A percentile compares a stretch with the other conserved stretches of the same genome.
Conservation (phyloP, 306 rosid species). For the Vicia sativa region DNA sequence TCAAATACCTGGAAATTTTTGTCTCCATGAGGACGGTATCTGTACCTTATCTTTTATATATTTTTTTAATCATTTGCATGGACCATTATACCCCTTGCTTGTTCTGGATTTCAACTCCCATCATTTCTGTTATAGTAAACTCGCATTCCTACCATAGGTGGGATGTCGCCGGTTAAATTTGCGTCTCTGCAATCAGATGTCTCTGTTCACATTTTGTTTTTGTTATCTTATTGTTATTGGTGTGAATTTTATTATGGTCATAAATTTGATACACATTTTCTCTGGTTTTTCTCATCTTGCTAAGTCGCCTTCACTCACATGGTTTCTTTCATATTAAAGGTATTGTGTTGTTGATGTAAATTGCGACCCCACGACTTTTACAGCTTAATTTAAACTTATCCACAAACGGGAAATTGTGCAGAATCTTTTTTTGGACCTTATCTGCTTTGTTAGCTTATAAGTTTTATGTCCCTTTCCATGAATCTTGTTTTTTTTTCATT, state of each 20-base stretch:
- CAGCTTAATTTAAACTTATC: constrained; percentile 13
- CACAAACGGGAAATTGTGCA: constrained; percentile 6
- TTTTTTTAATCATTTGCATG: constrained; percentile 46
- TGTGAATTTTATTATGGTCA: constrained; percentile 10
- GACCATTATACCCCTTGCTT: constrained; percentile 61
- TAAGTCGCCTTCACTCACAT: constrained; percentile 36
- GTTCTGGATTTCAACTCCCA: neutral
- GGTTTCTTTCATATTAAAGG: constrained; percentile 29
- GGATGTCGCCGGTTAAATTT: neutral
- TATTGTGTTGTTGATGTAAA: constrained; percentile 1
- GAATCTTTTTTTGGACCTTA: constrained; percentile 9
- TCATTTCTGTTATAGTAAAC: too few species aligned
- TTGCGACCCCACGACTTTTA: constrained; percentile 25
- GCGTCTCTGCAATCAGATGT: too few species aligned
- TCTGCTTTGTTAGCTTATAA: constrained; percentile 13
- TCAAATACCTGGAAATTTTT: constrained; percentile 52
- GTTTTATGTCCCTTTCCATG: constrained; percentile 15
- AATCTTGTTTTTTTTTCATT: neutral
- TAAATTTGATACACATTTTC: constrained; percentile 17
- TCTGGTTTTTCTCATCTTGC: constrained; percentile 40
- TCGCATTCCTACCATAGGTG: too few species aligned
- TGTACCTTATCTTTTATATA: constrained; percentile 53
- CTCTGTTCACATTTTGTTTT: too few species aligned
- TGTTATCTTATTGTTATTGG: neutral
- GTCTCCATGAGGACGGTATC: constrained; percentile 51